Conservation (phyloP, 202 grass and related monocot species). For the Eragrostis tef region DNA sequence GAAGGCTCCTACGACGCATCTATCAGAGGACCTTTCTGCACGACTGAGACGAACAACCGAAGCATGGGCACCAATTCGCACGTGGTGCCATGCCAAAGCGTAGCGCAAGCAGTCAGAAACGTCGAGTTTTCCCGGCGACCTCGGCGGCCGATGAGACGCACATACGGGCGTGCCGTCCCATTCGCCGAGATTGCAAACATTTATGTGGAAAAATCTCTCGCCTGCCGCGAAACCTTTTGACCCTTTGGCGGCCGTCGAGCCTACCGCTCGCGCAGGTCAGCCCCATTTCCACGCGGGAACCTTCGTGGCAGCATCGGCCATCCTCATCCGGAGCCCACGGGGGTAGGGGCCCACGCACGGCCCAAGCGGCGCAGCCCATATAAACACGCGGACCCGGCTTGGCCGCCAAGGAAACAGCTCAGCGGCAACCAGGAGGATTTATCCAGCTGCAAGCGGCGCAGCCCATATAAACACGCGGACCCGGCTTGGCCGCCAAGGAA, state of each 20-base stretch:
- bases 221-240: conserved; percentile 14
- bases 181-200: conserved; percentile 31
- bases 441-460: background rate
- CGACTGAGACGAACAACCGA: background rate
- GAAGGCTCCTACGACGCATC: background rate
- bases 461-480: conserved; percentile 43
- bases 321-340: conserved; percentile 44
- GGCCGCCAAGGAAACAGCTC: conserved; percentile 44
- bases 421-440: background rate
- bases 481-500: conserved; percentile 49
- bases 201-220: conserved; percentile 27
- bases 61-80: background rate
- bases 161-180: background rate
- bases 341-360: background rate
- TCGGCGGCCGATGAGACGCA: background rate
- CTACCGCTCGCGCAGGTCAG: conserved; percentile 11
- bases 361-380: conserved; percentile 30
- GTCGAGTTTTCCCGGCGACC: conserved; percentile 13
- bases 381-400: conserved; percentile 35
- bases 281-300: conserved; percentile 44
- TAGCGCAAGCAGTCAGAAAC: conserved; percentile 19
- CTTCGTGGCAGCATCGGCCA: conserved; percentile 39
- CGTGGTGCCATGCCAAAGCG: background rate
- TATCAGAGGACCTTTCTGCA: background rate
- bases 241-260: background rate